Evolutionary conservation across 345 rosid genomes (phyloP), one percentile per base, ranked within the genome.

Genomic region (Dipteronia dyeriana): DNA sequence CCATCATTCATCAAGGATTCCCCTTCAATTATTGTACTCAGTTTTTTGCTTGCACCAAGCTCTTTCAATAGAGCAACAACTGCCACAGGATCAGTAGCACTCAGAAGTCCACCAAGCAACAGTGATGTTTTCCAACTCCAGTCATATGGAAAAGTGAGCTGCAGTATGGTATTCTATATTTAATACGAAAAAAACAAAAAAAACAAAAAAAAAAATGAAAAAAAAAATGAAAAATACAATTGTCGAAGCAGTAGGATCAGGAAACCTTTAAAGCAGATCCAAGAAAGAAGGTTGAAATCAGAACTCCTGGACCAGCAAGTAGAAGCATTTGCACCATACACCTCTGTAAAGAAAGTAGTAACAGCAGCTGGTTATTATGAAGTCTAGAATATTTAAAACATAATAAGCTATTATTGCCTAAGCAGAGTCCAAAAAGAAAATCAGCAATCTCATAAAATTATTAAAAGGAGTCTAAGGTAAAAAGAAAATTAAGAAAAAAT

Each of bases 1-100:
- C 99, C 99, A 76, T 96, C 99, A 86, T 94, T 96, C 99, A 96
- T 96, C 81, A 96, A 78, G 57, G 99, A 96, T 77, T 96, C 99
- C 67, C 99, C 99, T 86, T 96, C 99, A 78, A 96, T 96, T 68
- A 96, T 82, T 9, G 99, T 94, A 85, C 83, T 94, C 77, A 96
- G 81, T 84, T 96, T 96, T 86, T 96, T 96, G 85, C 98, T 96
- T 57, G 99, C 97, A 80, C 98, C 99, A 83, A 96, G 98, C 71
- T 96, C 99, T 80, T 90, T 96, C 74, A 96, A 79, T 75, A 96
- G 81, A 82, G 98, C 97, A 79, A 96, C 98, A 75, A 96, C 99
- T 79, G 99, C 98, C 47, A 94, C 99, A 70, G 98, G 99, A 87
- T 96, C 99, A 9, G 99, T 94, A 69, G 98, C 98, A 91, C 98